A percentile compares a stretch with the other conserved stretches of the same genome.
Conservation (phyloP, 78 protist genomes). For the Speleostelium caveatum region DNA sequence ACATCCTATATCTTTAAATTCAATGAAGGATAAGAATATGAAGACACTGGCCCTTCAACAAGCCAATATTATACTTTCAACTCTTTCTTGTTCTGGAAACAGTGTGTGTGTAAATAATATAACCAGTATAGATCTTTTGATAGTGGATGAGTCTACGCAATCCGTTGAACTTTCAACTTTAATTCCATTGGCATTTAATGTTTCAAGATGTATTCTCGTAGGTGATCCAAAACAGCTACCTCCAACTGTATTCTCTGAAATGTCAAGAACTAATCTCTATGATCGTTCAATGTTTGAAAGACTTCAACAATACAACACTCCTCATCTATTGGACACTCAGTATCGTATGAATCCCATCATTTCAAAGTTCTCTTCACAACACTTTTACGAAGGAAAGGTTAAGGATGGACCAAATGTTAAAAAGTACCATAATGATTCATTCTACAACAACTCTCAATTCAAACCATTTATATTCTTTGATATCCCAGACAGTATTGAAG, state of each 20-base stretch:
- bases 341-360: constrained; percentile 94
- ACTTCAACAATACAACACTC: not conserved
- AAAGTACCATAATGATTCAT: not conserved
- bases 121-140: not conserved
- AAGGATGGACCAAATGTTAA: constrained; percentile 57
- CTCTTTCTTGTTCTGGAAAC: not conserved
- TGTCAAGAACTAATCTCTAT: not conserved
- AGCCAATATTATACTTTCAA: not conserved
- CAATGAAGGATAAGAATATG: not conserved
- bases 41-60: not conserved
- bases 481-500: constrained; percentile 11
- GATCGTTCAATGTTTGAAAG: constrained; percentile 56
- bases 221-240: constrained; percentile 91
- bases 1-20: too few species aligned
- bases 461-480: constrained; percentile 69
- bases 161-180: not conserved
- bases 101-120: not conserved
- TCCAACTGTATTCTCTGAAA: constrained; percentile 74
- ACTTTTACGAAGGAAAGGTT: constrained; percentile 84
- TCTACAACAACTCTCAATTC: constrained; percentile 30
- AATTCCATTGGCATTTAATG: not conserved
- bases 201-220: constrained; percentile 63
- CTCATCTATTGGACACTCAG: constrained; percentile 79
- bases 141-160: constrained; percentile 7
- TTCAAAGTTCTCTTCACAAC: constrained; percentile 82